Base-by-base conservation (phyloP, 2,329 filamentous ascomycete genomes). In the Hymenoscyphus fructigenus region DNA sequence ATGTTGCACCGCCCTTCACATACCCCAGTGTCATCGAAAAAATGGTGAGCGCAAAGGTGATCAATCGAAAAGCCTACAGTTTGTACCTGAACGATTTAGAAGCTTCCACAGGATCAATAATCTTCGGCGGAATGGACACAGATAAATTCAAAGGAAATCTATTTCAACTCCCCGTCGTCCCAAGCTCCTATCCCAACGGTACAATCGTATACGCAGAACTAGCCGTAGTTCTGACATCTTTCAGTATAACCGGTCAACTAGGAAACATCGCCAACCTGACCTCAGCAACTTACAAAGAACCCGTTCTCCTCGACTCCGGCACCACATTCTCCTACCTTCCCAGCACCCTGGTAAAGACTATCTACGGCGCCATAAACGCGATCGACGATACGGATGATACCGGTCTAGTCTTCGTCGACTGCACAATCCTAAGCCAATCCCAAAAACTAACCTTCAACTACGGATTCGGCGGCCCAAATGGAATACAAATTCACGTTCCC, bases 311-410 rank as follows among this genome's bases (percentile, higher is more conserved):
- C 28, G 87, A 90, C 76, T 87, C 85, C 12, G 90, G 90, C 58
- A 88, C 85, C 67, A 88, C 85, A 47, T 77, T 91, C 60, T 88
- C 84, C 75, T 86, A 88, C 67, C 80, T 92, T 1, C 89, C 89
- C 1, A 75, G 83, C 60, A 70, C 77, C 29, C 76, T 90, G 1
- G 64, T 68, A 79, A 83, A 66, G 66, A 75, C 38, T 67, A 75
- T 66, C 75, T 87, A 61, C 36, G 20, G 55, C 74, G 75, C 72
- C 55, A 71, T 67, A 66, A 76, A 70, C 64, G 79, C 81, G 41
- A 80, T 83, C 57, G 76, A 70, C n/a, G 70, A 71, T 26, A 64
- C 61, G 2, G 20, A 59, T 1, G n/a, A 57, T 1, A 65, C 50
- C 5, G 68, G 69, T 4, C 36, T 66, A 7, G 59, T 70, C 26